A percentile compares a stretch with the other conserved stretches of the same genome.
Conservation (phyloP, 2,329 filamentous ascomycete genomes). For the Dactylellina drechsleri region DNA sequence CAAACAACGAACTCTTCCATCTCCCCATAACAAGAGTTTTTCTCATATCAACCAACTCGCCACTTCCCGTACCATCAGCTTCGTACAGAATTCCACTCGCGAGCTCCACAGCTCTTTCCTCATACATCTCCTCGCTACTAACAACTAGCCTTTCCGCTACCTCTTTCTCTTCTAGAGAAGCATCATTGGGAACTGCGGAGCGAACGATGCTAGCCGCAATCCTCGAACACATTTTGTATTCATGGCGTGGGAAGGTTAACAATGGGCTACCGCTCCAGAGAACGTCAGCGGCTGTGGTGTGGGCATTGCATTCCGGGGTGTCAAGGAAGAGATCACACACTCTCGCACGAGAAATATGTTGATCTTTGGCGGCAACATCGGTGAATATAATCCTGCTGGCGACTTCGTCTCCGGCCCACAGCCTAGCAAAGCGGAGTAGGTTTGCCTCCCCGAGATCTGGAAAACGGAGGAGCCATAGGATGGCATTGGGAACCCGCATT, state of each 20-base stretch:
- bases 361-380: conserved; percentile 92
- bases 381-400: conserved; percentile 91
- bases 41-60: conserved; percentile 80
- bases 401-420: conserved; percentile 86
- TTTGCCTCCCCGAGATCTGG: conserved; percentile 91
- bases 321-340: conserved; percentile 96
- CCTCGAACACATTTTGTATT: conserved; percentile 98
- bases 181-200: conserved; percentile 79
- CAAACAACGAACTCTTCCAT: conserved; percentile 87
- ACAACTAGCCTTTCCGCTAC: conserved; percentile 78
- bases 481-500: conserved; percentile 81
- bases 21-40: conserved; percentile 83
- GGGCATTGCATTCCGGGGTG: conserved; percentile 96
- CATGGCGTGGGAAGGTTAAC: conserved; percentile 87
- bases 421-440: conserved; percentile 78
- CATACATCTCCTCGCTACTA: conserved; percentile 77
- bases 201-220: conserved; percentile 96
- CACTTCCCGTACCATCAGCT: conserved; percentile 68
- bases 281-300: conserved; percentile 95
- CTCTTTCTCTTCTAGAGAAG: conserved; percentile 72
- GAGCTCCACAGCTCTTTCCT: conserved; percentile 76
- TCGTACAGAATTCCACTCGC: conserved; percentile 73
- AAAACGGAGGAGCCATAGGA: conserved; percentile 96
- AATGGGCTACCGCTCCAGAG: conserved; percentile 96
- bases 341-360: conserved; percentile 90